Conservation (phyloP, 495 filamentous ascomycete genomes). For the Penicillium egyptiacum region DNA sequence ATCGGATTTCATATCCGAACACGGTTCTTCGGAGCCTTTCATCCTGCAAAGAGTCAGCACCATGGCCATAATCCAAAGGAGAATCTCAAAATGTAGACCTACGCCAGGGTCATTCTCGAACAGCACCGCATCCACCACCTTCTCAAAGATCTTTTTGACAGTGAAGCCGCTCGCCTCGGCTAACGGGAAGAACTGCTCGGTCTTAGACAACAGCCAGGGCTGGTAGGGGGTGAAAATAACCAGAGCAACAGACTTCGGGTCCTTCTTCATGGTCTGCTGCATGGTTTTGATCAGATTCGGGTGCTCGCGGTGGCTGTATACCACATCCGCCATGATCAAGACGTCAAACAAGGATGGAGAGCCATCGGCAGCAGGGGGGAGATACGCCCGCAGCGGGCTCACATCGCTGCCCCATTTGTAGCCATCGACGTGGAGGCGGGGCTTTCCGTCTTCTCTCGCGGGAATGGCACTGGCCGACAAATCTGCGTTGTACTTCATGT, state of each 20-base stretch:
- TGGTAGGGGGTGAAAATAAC: constrained; percentile 94
- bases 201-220: constrained; percentile 82
- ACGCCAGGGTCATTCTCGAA: constrained; percentile 85
- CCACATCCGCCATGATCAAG: constrained; percentile 80
- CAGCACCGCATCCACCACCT: constrained; percentile 76
- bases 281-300: constrained; percentile 70
- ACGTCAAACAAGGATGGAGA: constrained; percentile 62
- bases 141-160: constrained; percentile 77
- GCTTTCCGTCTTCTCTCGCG: constrained; percentile 14
- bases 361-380: constrained; percentile 31
- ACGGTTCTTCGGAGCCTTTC: constrained; percentile 74
- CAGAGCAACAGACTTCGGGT: constrained; percentile 59
- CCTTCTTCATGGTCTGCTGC: constrained; percentile 56
- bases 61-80: background rate
- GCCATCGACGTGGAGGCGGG: constrained; percentile 58
- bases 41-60: constrained; percentile 46
- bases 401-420: constrained; percentile 76
- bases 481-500: constrained; percentile 70
- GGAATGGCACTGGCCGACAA: constrained; percentile 38
- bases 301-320: constrained; percentile 89
- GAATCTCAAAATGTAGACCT: constrained; percentile 24
- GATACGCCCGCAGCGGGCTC: constrained; percentile 50
- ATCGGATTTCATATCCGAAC: constrained; percentile 69
- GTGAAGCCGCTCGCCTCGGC: constrained; percentile 64
- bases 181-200: constrained; percentile 81